Evolutionary conservation across 2,329 filamentous ascomycete species (phyloP), one percentile per base, ranked within the genome.

Genomic region (Microcera coccophila): DNA sequence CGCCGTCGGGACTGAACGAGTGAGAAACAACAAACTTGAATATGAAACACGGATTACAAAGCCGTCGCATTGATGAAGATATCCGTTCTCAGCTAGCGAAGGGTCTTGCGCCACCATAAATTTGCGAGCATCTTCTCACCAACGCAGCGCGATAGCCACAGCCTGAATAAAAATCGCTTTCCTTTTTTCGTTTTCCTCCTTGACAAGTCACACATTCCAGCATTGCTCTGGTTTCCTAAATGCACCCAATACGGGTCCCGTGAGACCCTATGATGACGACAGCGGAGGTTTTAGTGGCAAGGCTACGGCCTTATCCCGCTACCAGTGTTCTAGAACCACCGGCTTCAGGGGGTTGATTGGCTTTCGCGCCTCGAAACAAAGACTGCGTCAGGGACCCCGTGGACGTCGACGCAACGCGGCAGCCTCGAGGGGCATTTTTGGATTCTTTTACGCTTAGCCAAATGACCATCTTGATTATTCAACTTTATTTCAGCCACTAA

Each of bases 1-100:
- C 26, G 24, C 38, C 45, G 29, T 18, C 43, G 46, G 36, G 48
- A 54, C 32, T 54, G 20, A 22, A 15, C 24, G 9, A 28, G 24
- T n/a, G n/a, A n/a, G n/a, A n/a, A n/a, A n/a, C n/a, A n/a, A n/a
- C n/a, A n/a, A n/a, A n/a, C n/a, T n/a, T n/a, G n/a, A n/a, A n/a
- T n/a, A n/a, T n/a, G n/a, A n/a, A n/a, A n/a, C n/a, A n/a, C n/a
- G n/a, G n/a, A n/a, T n/a, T n/a, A n/a, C n/a, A n/a, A n/a, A n/a
- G n/a, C n/a, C n/a, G n/a, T n/a, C n/a, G n/a, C n/a, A n/a, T n/a
- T n/a, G n/a, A n/a, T n/a, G n/a, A n/a, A n/a, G n/a, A n/a, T n/a
- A n/a, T n/a, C n/a, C n/a, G n/a, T n/a, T n/a, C n/a, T n/a, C n/a
- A n/a, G n/a, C n/a, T n/a, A n/a, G n/a, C n/a, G n/a, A n/a, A n/a